These are phyloP conservation scores for Passiflora organensis DNA, from an alignment of 345 rosid species.

Conservation along the genomic window DNA sequence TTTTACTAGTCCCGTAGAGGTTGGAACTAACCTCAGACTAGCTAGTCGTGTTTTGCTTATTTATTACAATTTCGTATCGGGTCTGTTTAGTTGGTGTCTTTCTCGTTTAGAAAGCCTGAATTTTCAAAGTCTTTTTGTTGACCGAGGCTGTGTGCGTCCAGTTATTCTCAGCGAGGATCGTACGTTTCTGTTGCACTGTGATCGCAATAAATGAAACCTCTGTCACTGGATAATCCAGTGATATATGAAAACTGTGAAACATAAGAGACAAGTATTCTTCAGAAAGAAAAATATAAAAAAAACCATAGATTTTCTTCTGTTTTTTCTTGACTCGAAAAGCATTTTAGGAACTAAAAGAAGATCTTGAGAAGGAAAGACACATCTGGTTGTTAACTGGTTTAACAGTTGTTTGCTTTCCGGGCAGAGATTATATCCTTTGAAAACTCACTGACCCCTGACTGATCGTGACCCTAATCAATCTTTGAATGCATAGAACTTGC, in stretches of 20 bases:
- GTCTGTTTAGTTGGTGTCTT: slow-evolving; percentile 11
- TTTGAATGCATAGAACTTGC: no score
- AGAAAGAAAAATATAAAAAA: no score
- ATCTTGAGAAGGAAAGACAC: slow-evolving; percentile 19
- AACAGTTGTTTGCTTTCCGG: slow-evolving; percentile 25
- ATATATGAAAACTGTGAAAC: no score
- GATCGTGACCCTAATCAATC: neutral
- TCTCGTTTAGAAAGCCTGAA: slow-evolving; percentile 13
- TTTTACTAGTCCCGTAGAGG: no score
- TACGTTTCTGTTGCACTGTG: slow-evolving; percentile 33
- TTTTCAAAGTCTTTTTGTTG: slow-evolving; percentile 32
- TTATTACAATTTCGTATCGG: neutral
- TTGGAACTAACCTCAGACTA: slow-evolving; percentile 17
- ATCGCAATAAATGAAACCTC: slow-evolving; percentile 30
- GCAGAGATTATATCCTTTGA: slow-evolving; percentile 1
- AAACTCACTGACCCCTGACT: slow-evolving; percentile 16
- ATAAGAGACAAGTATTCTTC: no score
- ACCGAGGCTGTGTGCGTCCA: slow-evolving; percentile 12
- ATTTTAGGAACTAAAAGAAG: slow-evolving; percentile 14
- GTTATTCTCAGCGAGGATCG: slow-evolving; percentile 13
- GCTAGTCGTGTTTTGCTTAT: neutral
- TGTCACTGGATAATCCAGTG: slow-evolving; percentile 16
- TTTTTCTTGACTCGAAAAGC: neutral
- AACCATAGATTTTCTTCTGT: neutral
- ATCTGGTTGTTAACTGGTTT: slow-evolving; percentile 25